A percentile compares a stretch with the other conserved stretches of the same genome.
phyloP scores from a whole-genome alignment of 805 yeast genomes.

The Sungouiella blattae region DNA sequence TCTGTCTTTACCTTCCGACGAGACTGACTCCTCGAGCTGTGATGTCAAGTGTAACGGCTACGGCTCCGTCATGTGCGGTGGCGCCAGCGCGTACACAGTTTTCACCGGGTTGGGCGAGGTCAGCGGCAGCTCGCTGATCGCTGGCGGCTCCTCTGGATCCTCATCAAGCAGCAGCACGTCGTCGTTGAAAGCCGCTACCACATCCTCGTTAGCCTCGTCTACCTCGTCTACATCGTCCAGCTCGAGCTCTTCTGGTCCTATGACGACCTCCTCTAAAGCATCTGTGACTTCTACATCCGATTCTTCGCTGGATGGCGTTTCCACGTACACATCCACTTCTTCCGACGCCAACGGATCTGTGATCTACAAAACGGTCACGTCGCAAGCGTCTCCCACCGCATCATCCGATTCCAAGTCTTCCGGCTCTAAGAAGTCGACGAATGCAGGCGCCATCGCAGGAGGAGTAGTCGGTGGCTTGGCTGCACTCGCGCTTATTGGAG shows the following conservation, averaged over 20 bases:
- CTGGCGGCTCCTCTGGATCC: conserved; percentile 5
- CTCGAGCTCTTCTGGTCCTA: conserved; percentile 1
- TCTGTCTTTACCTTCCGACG: conserved; percentile 22
- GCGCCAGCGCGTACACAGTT: conserved; percentile 28
- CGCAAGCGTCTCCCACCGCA: conserved; percentile 9
- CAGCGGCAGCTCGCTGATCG: conserved; percentile 1
- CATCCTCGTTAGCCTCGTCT: conserved; percentile 10
- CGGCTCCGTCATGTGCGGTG: conserved; percentile 36
- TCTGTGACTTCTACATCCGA: not conserved
- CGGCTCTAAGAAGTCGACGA: conserved; percentile 21
- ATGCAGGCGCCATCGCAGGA: conserved; percentile 41
- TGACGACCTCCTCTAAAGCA: not conserved
- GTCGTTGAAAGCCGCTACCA: conserved; percentile 6
- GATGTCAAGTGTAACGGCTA: conserved; percentile 32
- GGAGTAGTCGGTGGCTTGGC: conserved; percentile 45
- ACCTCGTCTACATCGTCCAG: conserved; percentile 6
- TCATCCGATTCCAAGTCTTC: conserved; percentile 3
- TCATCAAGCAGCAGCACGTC: conserved; percentile 4
- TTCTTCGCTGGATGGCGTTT: conserved; percentile 1
- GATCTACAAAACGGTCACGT: conserved; percentile 10
- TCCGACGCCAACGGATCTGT: conserved; percentile 3
- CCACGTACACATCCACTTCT: not conserved
- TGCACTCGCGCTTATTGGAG: conserved; percentile 24
- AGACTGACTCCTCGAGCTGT: conserved; percentile 21
- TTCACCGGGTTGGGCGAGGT: conserved; percentile 23